Evolutionary conservation across 805 yeast species (phyloP), one percentile per base, ranked within the genome.

Genomic region (Wickerhamomyces pijperi): DNA sequence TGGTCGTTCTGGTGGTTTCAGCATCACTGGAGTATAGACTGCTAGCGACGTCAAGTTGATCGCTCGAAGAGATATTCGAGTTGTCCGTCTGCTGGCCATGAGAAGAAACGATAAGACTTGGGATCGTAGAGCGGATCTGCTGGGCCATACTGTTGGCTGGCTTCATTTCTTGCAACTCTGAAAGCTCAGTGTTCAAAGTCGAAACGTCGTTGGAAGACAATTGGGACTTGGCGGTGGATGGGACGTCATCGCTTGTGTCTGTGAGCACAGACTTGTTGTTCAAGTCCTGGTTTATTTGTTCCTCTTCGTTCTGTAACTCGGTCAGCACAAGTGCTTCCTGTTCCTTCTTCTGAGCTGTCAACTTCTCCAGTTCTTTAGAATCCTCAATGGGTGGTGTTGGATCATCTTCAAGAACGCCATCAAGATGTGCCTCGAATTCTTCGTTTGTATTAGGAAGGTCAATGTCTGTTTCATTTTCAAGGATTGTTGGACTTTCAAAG

Each of bases 81-180:
- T 38, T 42, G 13, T 32, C 37, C 29, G 9, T 4, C n/a, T 4
- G 4, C 5, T 25, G 9, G 5, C 13, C n/a, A 14, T 32, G 42
- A 37, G 38, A 42, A 46, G 16, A 17, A 31, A 40, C 42, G n/a
- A 41, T 41, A 2, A 41, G 35, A 2, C 43, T 46, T 19, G 65
- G 61, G 35, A 65, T 59, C 0, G 63, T 61, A 5, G 71, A 61
- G 39, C 75, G 64, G 17, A 71, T 44, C 38, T 68, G 66, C 40
- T 69, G 68, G 5, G 77, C 77, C 69, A 71, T 66, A 25, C 42
- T 34, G 13, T 21, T 14, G 8, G 34, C 36, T 6, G 33, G 9
- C 19, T 31, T 15, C 19, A 5, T 31, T 17, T 8, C 56, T 25
- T 19, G 34, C 25, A 4, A 45, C 53, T 5, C 49, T n/a, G 48